phyloP scores from a whole-genome alignment of 2,329 filamentous ascomycete genomes.

The Aschersonia sp. region DNA sequence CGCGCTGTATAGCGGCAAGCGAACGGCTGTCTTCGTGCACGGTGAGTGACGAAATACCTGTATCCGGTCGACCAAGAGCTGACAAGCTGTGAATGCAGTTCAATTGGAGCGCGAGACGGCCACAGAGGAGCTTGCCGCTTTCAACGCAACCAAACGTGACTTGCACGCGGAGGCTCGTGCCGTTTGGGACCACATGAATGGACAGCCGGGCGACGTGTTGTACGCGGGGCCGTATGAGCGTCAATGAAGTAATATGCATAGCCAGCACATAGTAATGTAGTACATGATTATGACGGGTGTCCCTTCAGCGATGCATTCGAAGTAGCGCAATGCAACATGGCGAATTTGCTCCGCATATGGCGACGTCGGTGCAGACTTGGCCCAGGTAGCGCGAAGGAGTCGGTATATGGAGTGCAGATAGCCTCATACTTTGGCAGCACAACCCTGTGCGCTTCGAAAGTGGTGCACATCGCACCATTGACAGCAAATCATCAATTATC shows the following conservation, averaged over 20 bases:
- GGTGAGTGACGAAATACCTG: conserved; percentile 22
- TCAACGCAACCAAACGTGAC: conserved; percentile 3
- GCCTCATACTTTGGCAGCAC: no score
- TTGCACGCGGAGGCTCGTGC: conserved; percentile 19
- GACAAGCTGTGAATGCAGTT: conserved; percentile 12
- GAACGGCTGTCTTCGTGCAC: conserved; percentile 40
- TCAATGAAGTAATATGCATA: neutral
- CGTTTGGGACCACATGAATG: conserved; percentile 33
- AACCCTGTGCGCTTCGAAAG: no score
- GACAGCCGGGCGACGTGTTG: conserved; percentile 23
- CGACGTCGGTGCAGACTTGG: no score
- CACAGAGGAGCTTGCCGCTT: conserved; percentile 14
- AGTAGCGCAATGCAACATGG: no score
- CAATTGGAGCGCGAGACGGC: conserved; percentile 26
- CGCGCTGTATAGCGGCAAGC: conserved; percentile 44
- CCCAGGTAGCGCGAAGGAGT: no score
- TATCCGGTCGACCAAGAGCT: neutral
- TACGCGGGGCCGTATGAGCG: conserved; percentile 20
- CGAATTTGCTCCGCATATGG: no score
- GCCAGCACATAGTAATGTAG: neutral
- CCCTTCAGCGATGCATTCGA: no score
- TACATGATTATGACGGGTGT: neutral
- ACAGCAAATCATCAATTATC: no score
- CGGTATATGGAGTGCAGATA: no score
- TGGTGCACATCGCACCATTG: no score